Evolutionary conservation across 2,329 filamentous ascomycete genomes (phyloP).

Genomic region (Apiospora koreana): DNA sequence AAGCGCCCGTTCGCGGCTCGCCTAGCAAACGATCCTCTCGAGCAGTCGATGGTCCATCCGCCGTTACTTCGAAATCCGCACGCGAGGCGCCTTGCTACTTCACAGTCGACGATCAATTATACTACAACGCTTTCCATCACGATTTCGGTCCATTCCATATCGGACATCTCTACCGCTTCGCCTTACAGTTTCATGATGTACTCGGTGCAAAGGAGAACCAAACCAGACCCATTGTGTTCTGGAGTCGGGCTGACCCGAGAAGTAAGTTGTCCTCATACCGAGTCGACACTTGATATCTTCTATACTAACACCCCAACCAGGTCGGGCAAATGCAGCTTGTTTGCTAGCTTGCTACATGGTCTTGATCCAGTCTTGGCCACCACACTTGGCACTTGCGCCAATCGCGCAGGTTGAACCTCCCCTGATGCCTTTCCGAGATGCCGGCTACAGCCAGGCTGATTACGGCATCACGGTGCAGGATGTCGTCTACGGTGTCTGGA

Average conservation of each 20-base stretch:
- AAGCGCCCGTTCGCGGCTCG: conserved; percentile 55
- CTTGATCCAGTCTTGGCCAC: conserved; percentile 95
- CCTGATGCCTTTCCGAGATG: conserved; percentile 97
- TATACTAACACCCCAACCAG: conserved; percentile 40
- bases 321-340: conserved; percentile 90
- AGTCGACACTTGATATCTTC: neutral
- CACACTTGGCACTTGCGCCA: conserved; percentile 90
- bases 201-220: conserved; percentile 89
- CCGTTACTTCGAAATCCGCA: conserved; percentile 44
- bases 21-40: conserved; percentile 76
- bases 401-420: conserved; percentile 97
- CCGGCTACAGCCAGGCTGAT: conserved; percentile 97
- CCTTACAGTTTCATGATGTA: conserved; percentile 93
- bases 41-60: conserved; percentile 58
- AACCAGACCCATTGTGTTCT: conserved; percentile 90
- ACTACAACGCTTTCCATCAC: conserved; percentile 98
- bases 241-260: conserved; percentile 87
- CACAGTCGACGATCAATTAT: conserved; percentile 85
- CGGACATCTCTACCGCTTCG: conserved; percentile 94
- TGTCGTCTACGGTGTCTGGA: conserved; percentile 98
- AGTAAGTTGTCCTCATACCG: conserved; percentile 59
- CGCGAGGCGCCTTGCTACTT: conserved; percentile 82
- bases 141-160: conserved; percentile 98
- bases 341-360: conserved; percentile 99
- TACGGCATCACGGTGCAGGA: conserved; percentile 96